Base-by-base conservation (phyloP, 345 rosid genomes). In the Arabidopsis suecica region DNA sequence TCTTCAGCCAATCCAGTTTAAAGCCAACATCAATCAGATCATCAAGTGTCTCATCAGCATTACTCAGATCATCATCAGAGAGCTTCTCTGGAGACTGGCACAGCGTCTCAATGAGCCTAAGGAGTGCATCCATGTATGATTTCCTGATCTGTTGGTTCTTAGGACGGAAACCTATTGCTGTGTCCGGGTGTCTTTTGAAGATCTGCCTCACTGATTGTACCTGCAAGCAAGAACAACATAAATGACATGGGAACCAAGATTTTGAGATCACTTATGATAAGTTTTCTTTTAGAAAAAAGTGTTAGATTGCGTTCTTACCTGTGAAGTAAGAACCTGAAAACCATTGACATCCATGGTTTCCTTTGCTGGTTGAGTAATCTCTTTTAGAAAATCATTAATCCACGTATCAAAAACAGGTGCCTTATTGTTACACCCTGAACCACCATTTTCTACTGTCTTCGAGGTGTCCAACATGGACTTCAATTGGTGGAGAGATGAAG, bases 21-120 rank as follows among this genome's bases (percentile, higher is more conserved):
- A 76, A 62, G 1, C 79, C 74, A 1, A 4, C 79, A 61, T 61
- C 62, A 50, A 7, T 55, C 69, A 76, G 58, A 61, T 76, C 79
- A 53, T 0, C 45, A 11, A 76, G 54, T 1, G 62, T 69, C 28
- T 75, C 60, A 16, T 75, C 51, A 16, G 61, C 73, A 8, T 37
- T 50, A 11, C 53, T 67, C 6, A 75, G 11, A 61, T 68, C 79
- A 37, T 75, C 61, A 25, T 30, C 45, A 0, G 73, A 59, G 38
- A 76, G 63, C 20, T 68, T 47, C 33, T 60, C 38, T 16, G 68
- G 73, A 40, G 74, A 13, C 49, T 38, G 48, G 73, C 74, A 61
- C 30, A 76, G 2, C 30, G 9, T 38, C 61, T 67, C 45, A 5
- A 75, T 18, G 42, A 75, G 63, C 14, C 1, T 70, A 50, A 50